These are phyloP conservation scores for Solanum hybrid DNA, from an alignment of 305 asterid species.

Conservation along the genomic window DNA sequence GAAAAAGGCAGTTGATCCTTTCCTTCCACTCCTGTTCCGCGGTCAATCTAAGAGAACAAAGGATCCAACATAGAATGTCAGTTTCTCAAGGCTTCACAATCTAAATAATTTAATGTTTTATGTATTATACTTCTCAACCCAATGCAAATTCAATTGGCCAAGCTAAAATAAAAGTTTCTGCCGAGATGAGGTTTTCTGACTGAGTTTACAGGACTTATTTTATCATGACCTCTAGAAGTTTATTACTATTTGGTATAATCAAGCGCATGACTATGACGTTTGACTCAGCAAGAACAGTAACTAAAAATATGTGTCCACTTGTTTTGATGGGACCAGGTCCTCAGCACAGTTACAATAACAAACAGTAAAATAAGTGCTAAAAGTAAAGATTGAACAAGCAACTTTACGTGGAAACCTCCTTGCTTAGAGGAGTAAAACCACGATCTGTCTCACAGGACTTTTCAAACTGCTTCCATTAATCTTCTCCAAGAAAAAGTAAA, in stretches of 20 bases:
- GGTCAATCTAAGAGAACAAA: not conserved
- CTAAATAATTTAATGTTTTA: not conserved
- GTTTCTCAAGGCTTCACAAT: not conserved
- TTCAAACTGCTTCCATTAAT: too few species aligned
- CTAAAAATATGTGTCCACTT: too few species aligned
- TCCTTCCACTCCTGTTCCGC: not conserved
- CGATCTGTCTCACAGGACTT: too few species aligned
- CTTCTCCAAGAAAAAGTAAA: too few species aligned
- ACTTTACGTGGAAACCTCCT: too few species aligned
- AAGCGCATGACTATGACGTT: not conserved
- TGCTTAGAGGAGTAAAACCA: too few species aligned
- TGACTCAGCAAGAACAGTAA: too few species aligned
- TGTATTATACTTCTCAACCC: not conserved
- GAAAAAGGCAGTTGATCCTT: not conserved
- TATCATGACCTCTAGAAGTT: not conserved
- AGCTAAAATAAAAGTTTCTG: not conserved
- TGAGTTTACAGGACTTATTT: not conserved
- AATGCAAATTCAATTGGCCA: not conserved
- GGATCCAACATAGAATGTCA: not conserved
- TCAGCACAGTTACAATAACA: too few species aligned
- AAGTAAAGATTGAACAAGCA: too few species aligned
- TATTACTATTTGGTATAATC: not conserved
- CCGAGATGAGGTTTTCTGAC: not conserved
- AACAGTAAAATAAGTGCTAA: too few species aligned
- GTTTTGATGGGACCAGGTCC: too few species aligned